Base-by-base conservation (phyloP, 2,329 filamentous ascomycete genomes). In the Colletotrichum euphorbiae region DNA sequence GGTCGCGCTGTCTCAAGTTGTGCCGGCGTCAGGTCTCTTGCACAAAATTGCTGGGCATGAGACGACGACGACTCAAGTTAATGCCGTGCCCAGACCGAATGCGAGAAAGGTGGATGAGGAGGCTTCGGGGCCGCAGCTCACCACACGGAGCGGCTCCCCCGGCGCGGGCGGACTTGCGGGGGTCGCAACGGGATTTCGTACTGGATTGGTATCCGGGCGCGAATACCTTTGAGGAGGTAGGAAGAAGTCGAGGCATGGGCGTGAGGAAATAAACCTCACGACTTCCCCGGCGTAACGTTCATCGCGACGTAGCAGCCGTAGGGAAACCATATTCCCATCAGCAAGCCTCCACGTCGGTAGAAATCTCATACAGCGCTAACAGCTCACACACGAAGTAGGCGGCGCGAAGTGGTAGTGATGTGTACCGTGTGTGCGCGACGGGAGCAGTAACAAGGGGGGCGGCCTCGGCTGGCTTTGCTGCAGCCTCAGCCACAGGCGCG, bases 401-500 rank as follows among this genome's bases (percentile, higher is more conserved):
- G 3, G 55, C 55, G 19, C 11, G n/a, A 19, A 31, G 55, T 40
- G 33, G 15, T 24, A 40, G 21, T 31, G 15, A 40, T 13, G 33
- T 54, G 48, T 52, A 36, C 42, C n/a, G n/a, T n/a, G n/a, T n/a
- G n/a, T n/a, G 31, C 63, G 63, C 50, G 56, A 51, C 15, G 24
- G 24, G 24, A 24, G 4, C 24, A 24, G 24, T 42, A 28, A 28
- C 28, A 7, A 8, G 28, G 28, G 40, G 38, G 38, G 38, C n/a
- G n/a, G n/a, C n/a, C 36, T 56, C 19, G 38, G 36, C 6, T 31
- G 57, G 57, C 42, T 57, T 57, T 50, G 63, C 57, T 50, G 63
- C 48, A 67, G 58, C 36, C 63, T 62, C 43, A 62, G 58, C 58
- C 63, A 55, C 50, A 42, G 43, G 43, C 63, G 63, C 54, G 36